Evolutionary conservation across 768 basidiomycete genomes (phyloP), one percentile per base, ranked within the genome.

Genomic region (Boletus edulis): DNA sequence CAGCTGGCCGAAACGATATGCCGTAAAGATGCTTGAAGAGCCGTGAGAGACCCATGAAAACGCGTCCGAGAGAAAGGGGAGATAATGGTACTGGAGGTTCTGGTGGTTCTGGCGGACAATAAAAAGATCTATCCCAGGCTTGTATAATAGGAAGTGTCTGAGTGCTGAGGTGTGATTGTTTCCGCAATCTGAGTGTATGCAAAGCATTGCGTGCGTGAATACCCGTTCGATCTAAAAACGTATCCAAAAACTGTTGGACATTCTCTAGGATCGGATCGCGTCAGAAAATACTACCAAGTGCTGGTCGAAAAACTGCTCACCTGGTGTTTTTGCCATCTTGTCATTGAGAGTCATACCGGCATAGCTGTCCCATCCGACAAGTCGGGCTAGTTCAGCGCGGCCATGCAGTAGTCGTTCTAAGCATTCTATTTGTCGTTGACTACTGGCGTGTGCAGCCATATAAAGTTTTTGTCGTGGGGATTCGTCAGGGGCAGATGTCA

Each of bases 81-180:
- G 86, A 84, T 57, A 92, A 74, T 57, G 89, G 72, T 69, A 89
- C 75, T 52, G 89, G 83, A 27, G 92, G 88, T 13, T 85, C 81
- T 29, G 86, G 85, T 12, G 85, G 82, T 70, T 90, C 85, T 5
- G 86, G 86, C 1, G 89, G 87, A 54, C 91, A 89, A 70, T 94
- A 98, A 68, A 87, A 96, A 61, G 98, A 95, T 60, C 94, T 81
- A 72, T 98, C 97, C 97, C 97, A 99, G n/a, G 94, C 87, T 59
- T 96, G 83, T 48, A 98, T 83, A 22, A 75, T 74, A 41, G 89
- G 89, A 44, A 81, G 73, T 20, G 78, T 72, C 0, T 78, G 73
- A 2, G 84, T 77, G 20, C 76, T 72, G 29, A 93, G 81, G 62
- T 89, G 86, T 10, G 76, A 77, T 67, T 91, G 87, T 75, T 98